Evolutionary conservation across 352 stramenopile species (phyloP).

Genomic region (Phytophthora tubulina): DNA sequence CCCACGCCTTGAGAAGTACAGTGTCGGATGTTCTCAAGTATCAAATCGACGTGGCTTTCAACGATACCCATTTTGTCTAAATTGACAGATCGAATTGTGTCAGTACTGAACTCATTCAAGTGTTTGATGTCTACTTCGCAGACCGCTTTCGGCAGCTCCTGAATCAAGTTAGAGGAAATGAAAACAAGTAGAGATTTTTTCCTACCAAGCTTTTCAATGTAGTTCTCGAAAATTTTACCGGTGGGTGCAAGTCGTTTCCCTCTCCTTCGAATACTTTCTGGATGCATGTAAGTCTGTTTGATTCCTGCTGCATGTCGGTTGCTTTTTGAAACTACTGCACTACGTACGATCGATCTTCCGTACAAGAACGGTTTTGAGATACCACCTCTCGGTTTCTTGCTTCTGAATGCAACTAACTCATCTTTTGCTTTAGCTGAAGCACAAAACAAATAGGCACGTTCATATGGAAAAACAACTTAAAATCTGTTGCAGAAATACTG

Average conservation of each 20-base stretch:
- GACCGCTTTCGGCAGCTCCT: conserved; percentile 69
- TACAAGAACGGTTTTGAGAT: conserved; percentile 42
- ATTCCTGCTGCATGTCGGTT: conserved; percentile 35
- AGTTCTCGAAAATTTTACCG: conserved; percentile 48
- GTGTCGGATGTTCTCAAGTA: conserved; percentile 34
- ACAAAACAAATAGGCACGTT: not conserved
- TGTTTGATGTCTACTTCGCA: conserved; percentile 61
- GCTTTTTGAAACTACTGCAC: conserved; percentile 44
- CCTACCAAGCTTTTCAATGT: conserved; percentile 66
- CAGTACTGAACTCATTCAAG: conserved; percentile 40
- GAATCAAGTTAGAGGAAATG: conserved; percentile 1
- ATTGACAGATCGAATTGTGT: conserved; percentile 58
- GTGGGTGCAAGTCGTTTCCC: conserved; percentile 35
- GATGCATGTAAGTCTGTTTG: conserved; percentile 40
- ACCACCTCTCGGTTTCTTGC: conserved; percentile 44
- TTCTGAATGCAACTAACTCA: conserved; percentile 40
- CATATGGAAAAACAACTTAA: too few species aligned
- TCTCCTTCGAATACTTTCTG: conserved; percentile 56
- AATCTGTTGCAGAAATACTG: too few species aligned
- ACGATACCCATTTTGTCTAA: conserved; percentile 46
- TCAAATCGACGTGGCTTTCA: conserved; percentile 29
- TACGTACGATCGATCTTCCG: conserved; percentile 39
- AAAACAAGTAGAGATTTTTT: too few species aligned
- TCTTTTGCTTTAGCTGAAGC: conserved; percentile 29
- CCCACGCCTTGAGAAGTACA: conserved; percentile 8